Evolutionary conservation across 208 protist species (phyloP).

Genomic region (Histomonas meleagridis): DNA sequence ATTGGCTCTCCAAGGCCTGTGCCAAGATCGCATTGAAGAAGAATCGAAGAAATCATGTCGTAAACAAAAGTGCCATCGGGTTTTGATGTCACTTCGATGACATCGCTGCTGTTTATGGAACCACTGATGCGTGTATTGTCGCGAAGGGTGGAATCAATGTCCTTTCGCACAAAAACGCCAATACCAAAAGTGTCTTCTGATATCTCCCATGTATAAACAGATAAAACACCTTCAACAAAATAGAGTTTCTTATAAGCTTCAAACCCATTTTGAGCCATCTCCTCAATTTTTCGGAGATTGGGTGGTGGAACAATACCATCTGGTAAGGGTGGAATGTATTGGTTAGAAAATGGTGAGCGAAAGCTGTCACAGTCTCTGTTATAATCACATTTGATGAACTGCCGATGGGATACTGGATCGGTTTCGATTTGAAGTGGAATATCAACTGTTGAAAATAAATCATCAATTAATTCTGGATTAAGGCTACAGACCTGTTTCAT

Average conservation of each 20-base stretch:
- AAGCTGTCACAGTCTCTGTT: slow-evolving; percentile 73
- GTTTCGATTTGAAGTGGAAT: slow-evolving; percentile 63
- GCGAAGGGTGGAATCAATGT: neutral
- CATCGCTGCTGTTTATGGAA: neutral
- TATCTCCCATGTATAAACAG: neutral
- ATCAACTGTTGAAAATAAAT: slow-evolving; percentile 64
- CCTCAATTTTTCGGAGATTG: slow-evolving; percentile 48
- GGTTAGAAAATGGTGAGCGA: slow-evolving; percentile 56
- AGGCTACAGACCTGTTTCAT: neutral
- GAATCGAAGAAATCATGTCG: neutral
- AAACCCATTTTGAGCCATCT: neutral
- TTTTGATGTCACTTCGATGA: neutral
- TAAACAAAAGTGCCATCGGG: too few relatives aligned
- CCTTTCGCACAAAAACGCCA: slow-evolving; percentile 32
- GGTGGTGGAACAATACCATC: slow-evolving; percentile 46
- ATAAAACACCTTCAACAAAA: neutral
- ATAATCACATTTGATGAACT: slow-evolving; percentile 71
- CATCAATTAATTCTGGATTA: slow-evolving; percentile 57
- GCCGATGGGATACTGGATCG: slow-evolving; percentile 50
- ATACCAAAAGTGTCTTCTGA: neutral
- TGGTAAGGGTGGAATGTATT: slow-evolving; percentile 45
- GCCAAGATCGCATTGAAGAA: neutral
- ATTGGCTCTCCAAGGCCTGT: neutral
- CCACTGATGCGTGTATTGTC: neutral
- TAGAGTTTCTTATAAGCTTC: neutral